Evolutionary conservation across 495 filamentous ascomycete genomes (phyloP).

Genomic region (Talaromyces proteolyticus): DNA sequence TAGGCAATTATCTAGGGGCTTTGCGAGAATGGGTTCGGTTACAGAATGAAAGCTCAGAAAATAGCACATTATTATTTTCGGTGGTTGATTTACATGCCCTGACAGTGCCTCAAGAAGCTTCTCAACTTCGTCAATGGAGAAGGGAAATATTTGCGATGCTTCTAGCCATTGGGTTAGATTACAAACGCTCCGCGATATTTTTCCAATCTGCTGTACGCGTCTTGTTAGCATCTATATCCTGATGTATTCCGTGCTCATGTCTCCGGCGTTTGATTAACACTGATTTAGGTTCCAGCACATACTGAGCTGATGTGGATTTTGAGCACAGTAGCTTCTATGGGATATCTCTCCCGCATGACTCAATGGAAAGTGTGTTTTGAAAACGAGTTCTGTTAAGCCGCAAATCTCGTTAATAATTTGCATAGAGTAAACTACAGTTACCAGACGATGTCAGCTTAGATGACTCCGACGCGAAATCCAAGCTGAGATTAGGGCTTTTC

Average conservation of each 20-base stretch:
- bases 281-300: slow-evolving; percentile 63
- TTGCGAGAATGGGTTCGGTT: slow-evolving; percentile 77
- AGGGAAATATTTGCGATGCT: slow-evolving; percentile 71
- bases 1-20: slow-evolving; percentile 96
- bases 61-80: slow-evolving; percentile 66
- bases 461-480: slow-evolving; percentile 43
- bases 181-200: slow-evolving; percentile 71
- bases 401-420: neutral
- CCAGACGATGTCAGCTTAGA: slow-evolving; percentile 48
- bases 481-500: slow-evolving; percentile 84
- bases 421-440: slow-evolving; percentile 63
- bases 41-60: slow-evolving; percentile 52
- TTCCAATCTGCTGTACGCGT: slow-evolving; percentile 63
- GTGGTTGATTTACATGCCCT: slow-evolving; percentile 93
- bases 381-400: neutral
- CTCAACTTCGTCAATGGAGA: slow-evolving; percentile 54
- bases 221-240: neutral
- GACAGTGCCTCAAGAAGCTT: slow-evolving; percentile 62
- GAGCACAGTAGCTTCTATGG: slow-evolving; percentile 81
- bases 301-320: slow-evolving; percentile 94
- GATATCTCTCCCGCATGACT: slow-evolving; percentile 90
- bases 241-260: no score
- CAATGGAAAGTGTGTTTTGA: slow-evolving; percentile 85
- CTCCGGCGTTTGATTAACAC: slow-evolving; percentile 12
- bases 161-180: slow-evolving; percentile 78